Conservation (phyloP, 2,329 filamentous ascomycete species). For the Alternaria triticimaculans region DNA sequence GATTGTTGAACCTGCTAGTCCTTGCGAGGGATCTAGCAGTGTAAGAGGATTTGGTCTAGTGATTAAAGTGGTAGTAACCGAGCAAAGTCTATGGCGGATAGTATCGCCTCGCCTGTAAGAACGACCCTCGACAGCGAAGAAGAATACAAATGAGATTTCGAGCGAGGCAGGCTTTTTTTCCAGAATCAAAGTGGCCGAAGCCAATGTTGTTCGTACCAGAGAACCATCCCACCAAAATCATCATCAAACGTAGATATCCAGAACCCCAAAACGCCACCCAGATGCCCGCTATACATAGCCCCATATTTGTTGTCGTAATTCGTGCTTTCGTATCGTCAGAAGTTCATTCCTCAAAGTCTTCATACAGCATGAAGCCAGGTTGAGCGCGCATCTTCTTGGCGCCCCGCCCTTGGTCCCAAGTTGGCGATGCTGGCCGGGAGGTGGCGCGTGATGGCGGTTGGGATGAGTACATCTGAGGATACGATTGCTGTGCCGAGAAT, state of each 20-base stretch:
- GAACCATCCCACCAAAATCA: background rate
- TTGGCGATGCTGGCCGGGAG: constrained; percentile 36
- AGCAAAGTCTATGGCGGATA: constrained; percentile 14
- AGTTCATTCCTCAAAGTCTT: constrained; percentile 24
- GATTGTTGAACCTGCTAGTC: constrained; percentile 1
- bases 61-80: constrained; percentile 23
- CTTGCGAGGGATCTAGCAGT: constrained; percentile 16
- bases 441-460: constrained; percentile 33
- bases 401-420: constrained; percentile 35
- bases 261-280: constrained; percentile 19
- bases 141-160: background rate
- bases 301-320: constrained; percentile 22
- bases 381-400: constrained; percentile 31
- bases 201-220: constrained; percentile 1
- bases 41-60: constrained; percentile 20
- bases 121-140: constrained; percentile 1
- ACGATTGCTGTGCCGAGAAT: constrained; percentile 22
- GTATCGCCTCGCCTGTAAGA: background rate
- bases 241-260: constrained; percentile 3
- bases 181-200: constrained; percentile 2
- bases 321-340: constrained; percentile 19
- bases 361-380: constrained; percentile 26
- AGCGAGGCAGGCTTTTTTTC: constrained; percentile 6
- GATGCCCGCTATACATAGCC: constrained; percentile 18
- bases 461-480: constrained; percentile 33